A percentile compares a stretch with the other conserved stretches of the same genome.
phyloP scores from a whole-genome alignment of 139 green algal genomes.

The Tetradesmus obliquus region DNA sequence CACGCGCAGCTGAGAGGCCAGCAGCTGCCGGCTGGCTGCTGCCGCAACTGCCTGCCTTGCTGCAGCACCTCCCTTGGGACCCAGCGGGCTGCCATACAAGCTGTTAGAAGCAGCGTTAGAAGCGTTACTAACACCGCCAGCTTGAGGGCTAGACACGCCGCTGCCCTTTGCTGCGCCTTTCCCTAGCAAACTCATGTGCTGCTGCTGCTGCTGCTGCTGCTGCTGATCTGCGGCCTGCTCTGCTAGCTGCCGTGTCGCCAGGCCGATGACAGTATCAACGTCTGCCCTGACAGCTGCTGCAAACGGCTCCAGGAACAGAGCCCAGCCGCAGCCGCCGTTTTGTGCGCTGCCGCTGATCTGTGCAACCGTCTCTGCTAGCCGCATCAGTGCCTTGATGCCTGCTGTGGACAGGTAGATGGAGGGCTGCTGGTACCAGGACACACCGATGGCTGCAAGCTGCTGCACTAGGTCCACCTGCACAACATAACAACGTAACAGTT shows the following conservation, averaged over 20 bases:
- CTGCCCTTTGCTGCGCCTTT: constrained; percentile 3
- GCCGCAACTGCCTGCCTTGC: constrained; percentile 22
- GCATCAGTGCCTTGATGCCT: constrained; percentile 46
- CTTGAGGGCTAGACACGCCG: neutral
- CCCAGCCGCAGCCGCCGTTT: constrained; percentile 10
- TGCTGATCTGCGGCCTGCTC: neutral
- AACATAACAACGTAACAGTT: neutral
- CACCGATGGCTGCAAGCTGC: constrained; percentile 38
- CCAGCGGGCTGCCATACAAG: neutral
- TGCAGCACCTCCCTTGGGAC: constrained; percentile 16
- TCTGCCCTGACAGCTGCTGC: constrained; percentile 22
- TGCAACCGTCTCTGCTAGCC: constrained; percentile 30
- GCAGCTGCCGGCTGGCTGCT: constrained; percentile 7
- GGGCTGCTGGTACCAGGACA: constrained; percentile 41
- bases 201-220: neutral
- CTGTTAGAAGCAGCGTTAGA: neutral
- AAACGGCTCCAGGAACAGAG: constrained; percentile 13
- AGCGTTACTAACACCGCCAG: neutral
- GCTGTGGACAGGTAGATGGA: constrained; percentile 29
- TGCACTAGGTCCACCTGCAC: constrained; percentile 26
- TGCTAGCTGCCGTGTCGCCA: constrained; percentile 22
- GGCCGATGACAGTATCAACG: neutral
- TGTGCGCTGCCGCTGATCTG: neutral
- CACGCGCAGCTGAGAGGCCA: constrained; percentile 9
- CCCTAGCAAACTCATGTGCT: neutral